phyloP scores from a whole-genome alignment of 2,329 filamentous ascomycete genomes.

The Cryphonectria carpinicola region DNA sequence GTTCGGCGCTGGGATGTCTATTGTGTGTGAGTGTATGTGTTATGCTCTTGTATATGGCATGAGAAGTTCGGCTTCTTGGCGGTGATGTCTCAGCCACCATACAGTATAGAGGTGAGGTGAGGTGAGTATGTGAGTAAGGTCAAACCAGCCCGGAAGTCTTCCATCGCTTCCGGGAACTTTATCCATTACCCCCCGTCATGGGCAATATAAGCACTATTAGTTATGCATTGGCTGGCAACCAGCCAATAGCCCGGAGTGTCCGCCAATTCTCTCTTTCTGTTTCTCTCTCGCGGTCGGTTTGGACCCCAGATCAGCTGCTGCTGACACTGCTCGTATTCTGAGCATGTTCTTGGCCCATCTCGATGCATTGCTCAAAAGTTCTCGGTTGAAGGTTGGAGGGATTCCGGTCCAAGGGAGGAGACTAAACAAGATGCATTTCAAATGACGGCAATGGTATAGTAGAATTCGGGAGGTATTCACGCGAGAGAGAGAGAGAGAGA shows the following conservation, averaged over 20 bases:
- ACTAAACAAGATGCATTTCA: background rate
- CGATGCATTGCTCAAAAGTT: background rate
- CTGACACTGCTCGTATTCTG: constrained; percentile 1
- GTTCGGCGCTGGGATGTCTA: background rate
- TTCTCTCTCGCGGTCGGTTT: background rate
- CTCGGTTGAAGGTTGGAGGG: background rate
- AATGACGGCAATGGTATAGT: background rate
- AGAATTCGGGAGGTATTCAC: background rate
- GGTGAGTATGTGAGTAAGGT: background rate
- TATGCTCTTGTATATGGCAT: background rate
- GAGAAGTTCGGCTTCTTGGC: background rate
- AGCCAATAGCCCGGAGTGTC: background rate
- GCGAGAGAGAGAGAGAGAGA: background rate
- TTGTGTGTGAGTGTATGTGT: background rate
- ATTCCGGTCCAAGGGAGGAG: background rate
- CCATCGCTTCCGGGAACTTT: background rate
- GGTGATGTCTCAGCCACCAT: background rate
- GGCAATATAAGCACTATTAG: background rate
- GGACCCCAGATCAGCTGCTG: constrained; percentile 10
- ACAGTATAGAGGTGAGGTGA: too few species aligned
- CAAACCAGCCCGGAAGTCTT: background rate
- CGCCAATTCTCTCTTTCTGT: too few species aligned
- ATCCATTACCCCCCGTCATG: background rate
- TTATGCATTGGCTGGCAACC: background rate
- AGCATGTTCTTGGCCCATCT: background rate